Percentiles rank a stretch among this genome's conserved stretches.
Evolutionary conservation across 2,329 filamentous ascomycete genomes (phyloP).

Genomic region (Phialemoniopsis sp.): DNA sequence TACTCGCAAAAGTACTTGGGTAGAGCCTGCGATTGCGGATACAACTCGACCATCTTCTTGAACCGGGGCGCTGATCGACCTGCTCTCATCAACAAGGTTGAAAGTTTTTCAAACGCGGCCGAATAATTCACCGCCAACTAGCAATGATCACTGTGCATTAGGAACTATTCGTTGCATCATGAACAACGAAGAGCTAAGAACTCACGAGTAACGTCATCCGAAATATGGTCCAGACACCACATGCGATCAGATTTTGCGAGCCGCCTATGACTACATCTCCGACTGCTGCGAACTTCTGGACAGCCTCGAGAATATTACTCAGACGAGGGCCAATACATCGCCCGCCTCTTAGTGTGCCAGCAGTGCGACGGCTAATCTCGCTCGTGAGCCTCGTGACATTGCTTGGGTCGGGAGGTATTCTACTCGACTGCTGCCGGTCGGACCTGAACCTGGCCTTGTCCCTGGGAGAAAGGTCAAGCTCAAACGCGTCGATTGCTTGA

Average conservation of each 20-base stretch:
- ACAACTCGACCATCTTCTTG: slow-evolving; percentile 30
- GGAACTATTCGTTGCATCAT: slow-evolving; percentile 7
- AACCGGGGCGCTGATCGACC: slow-evolving; percentile 34
- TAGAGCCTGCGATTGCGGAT: slow-evolving; percentile 28
- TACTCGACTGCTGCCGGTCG: slow-evolving; percentile 10
- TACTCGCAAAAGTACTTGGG: slow-evolving; percentile 33
- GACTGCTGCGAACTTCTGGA: slow-evolving; percentile 37
- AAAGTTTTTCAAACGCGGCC: slow-evolving; percentile 31
- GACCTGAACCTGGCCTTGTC: slow-evolving; percentile 24
- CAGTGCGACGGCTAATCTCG: slow-evolving; percentile 22
- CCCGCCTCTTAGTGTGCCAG: slow-evolving; percentile 8
- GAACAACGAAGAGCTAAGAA: slow-evolving; percentile 7
- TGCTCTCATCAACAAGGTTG: slow-evolving; percentile 31
- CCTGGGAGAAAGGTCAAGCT: slow-evolving; percentile 25
- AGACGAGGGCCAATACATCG: slow-evolving; percentile 34
- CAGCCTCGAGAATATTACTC: slow-evolving; percentile 29
- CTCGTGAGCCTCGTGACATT: slow-evolving; percentile 36
- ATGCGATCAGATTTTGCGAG: slow-evolving; percentile 37
- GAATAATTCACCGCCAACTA: slow-evolving; percentile 23
- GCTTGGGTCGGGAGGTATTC: slow-evolving; percentile 17
- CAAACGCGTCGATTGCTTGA: slow-evolving; percentile 32
- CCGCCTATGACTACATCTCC: slow-evolving; percentile 34
- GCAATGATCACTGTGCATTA: slow-evolving; percentile 2
- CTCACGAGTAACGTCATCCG: slow-evolving; percentile 33
- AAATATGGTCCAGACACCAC: slow-evolving; percentile 38